These are phyloP conservation scores for Daldinia sp. DNA, from an alignment of 2,329 filamentous ascomycete species.

Conservation along the genomic window DNA sequence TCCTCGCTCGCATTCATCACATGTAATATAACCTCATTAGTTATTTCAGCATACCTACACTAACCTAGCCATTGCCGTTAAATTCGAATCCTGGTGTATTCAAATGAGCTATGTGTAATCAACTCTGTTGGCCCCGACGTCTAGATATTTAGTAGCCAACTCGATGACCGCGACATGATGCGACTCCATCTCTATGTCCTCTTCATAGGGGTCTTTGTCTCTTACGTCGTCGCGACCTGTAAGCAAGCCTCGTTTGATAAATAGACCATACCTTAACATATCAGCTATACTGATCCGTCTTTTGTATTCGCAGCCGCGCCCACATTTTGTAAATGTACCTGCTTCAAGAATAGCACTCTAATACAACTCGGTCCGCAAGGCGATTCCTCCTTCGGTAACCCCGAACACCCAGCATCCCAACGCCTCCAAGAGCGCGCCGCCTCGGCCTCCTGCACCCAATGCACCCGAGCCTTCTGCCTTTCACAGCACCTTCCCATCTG, in stretches of 20 bases:
- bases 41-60: background rate
- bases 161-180: conserved; percentile 44
- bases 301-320: conserved; percentile 63
- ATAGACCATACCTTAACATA: background rate
- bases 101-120: conserved; percentile 1
- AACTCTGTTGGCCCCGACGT: background rate
- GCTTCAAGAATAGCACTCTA: conserved; percentile 76
- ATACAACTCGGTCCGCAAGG: conserved; percentile 68
- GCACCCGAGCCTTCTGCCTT: conserved; percentile 74
- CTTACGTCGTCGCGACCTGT: conserved; percentile 58
- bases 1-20: background rate
- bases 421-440: conserved; percentile 51
- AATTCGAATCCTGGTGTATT: background rate
- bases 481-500: conserved; percentile 71
- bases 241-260: conserved; percentile 41
- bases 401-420: conserved; percentile 43
- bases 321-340: conserved; percentile 77
- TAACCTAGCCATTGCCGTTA: background rate
- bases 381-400: conserved; percentile 44
- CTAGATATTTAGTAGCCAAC: conserved; percentile 17
- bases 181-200: conserved; percentile 48
- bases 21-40: background rate
- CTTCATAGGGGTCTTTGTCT: conserved; percentile 49
- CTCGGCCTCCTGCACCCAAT: conserved; percentile 67
- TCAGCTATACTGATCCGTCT: conserved; percentile 40